A percentile compares a stretch with the other conserved stretches of the same genome.
Evolutionary conservation across 169 alveolate genomes (phyloP).

Genomic region (Plasmodium cynomolgi): DNA sequence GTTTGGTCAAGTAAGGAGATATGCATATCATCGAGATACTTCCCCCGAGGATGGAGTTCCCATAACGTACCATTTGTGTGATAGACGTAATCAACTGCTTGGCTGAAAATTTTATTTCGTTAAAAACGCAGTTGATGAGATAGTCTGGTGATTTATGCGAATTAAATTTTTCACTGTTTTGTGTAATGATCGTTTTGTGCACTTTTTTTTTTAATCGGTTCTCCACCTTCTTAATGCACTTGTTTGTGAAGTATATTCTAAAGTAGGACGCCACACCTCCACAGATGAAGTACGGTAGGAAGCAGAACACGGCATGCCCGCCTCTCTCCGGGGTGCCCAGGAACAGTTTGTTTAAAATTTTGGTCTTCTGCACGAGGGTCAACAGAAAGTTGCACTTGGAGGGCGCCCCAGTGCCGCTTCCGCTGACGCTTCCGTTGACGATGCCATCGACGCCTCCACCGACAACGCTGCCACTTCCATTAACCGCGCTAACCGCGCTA

Average conservation of each 20-base stretch:
- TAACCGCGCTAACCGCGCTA: neutral
- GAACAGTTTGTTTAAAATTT: neutral
- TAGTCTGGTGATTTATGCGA: slow-evolving; percentile 37
- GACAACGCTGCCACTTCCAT: neutral
- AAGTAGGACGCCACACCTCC: slow-evolving; percentile 72
- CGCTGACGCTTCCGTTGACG: too few species aligned
- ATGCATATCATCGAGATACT: slow-evolving; percentile 32
- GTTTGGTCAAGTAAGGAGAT: slow-evolving; percentile 42
- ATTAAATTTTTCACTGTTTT: slow-evolving; percentile 31
- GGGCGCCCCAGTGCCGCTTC: neutral
- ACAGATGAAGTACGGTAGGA: slow-evolving; percentile 38
- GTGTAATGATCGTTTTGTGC: slow-evolving; percentile 35
- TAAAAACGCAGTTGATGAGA: slow-evolving; percentile 44
- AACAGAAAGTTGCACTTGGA: neutral
- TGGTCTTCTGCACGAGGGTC: slow-evolving; percentile 3
- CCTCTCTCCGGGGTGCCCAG: neutral
- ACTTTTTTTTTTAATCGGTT: slow-evolving; percentile 24
- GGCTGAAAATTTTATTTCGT: slow-evolving; percentile 43
- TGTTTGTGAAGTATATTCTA: slow-evolving; percentile 50
- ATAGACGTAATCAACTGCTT: slow-evolving; percentile 54
- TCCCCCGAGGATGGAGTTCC: slow-evolving; percentile 55
- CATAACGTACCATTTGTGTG: slow-evolving; percentile 46
- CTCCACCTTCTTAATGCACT: slow-evolving; percentile 40
- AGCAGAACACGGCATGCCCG: neutral
- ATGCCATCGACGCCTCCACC: too few species aligned